Evolutionary conservation across 202 grass and related monocot genomes (phyloP).

Genomic region (Setaria italica): DNA sequence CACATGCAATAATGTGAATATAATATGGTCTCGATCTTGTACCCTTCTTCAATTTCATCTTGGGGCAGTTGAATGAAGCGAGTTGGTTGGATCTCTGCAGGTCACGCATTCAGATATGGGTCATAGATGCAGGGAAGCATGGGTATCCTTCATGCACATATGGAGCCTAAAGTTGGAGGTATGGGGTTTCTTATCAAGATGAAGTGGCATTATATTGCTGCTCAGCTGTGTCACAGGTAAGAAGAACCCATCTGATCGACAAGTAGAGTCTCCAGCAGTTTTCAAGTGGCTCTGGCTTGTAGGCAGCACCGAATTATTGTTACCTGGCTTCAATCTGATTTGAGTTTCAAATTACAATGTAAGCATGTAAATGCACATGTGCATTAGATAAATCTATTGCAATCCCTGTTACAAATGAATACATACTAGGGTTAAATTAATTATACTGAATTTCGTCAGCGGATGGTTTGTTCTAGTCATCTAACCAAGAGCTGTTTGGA

Average conservation of each 20-base stretch:
- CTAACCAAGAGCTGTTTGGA: not conserved
- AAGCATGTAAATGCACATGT: too few relatives aligned
- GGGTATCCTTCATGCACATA: slow-evolving; percentile 14
- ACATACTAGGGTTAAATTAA: not conserved
- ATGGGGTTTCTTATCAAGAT: slow-evolving; percentile 45
- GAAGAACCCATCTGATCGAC: slow-evolving; percentile 28
- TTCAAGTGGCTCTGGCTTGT: slow-evolving; percentile 6
- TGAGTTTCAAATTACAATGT: not conserved
- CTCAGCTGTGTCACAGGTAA: slow-evolving; percentile 18
- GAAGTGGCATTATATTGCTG: slow-evolving; percentile 18
- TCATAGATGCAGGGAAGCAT: slow-evolving; percentile 14
- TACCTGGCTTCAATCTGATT: not conserved
- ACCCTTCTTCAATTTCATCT: slow-evolving; percentile 2
- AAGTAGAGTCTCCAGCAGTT: slow-evolving; percentile 19
- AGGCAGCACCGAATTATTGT: not conserved
- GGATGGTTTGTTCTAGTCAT: not conserved
- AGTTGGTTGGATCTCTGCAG: slow-evolving; percentile 60
- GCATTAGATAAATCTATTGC: not conserved
- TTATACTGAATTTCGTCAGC: not conserved
- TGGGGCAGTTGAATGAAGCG: slow-evolving; percentile 39
- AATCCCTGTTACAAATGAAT: not conserved
- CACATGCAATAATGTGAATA: slow-evolving; percentile 38
- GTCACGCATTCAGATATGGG: not conserved
- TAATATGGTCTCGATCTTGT: not conserved
- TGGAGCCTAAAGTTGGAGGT: slow-evolving; percentile 28